A percentile compares a stretch with the other conserved stretches of the same genome.
Evolutionary conservation across 371 early-diverging fungal genomes (phyloP).

Genomic region (Circinella umbellata): DNA sequence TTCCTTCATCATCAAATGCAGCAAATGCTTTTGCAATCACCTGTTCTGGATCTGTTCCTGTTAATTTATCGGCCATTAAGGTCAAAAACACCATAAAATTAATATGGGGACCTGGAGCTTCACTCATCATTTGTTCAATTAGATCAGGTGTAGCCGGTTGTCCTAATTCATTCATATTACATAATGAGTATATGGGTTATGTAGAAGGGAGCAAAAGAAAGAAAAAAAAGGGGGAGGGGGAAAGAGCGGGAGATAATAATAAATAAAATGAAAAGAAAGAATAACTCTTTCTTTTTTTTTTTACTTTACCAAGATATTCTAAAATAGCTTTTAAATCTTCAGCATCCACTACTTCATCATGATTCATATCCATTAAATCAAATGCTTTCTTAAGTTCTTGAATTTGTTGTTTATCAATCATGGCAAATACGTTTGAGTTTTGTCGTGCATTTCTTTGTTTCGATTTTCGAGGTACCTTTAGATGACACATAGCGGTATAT

Average conservation of each 20-base stretch:
- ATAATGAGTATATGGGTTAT: too few species aligned
- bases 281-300: too few species aligned
- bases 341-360: slow-evolving; percentile 84
- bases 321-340: slow-evolving; percentile 91
- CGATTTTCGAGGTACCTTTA: slow-evolving; percentile 52
- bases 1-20: slow-evolving; percentile 83
- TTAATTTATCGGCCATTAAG: slow-evolving; percentile 92
- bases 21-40: slow-evolving; percentile 89
- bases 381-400: slow-evolving; percentile 96
- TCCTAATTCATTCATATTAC: slow-evolving; percentile 41
- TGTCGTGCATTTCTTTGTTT: slow-evolving; percentile 92
- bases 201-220: too few species aligned
- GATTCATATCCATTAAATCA: slow-evolving; percentile 90
- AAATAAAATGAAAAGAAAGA: too few species aligned
- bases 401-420: slow-evolving; percentile 97
- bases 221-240: neutral
- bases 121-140: slow-evolving; percentile 90
- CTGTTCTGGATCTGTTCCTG: slow-evolving; percentile 87
- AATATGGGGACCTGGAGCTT: slow-evolving; percentile 80
- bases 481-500: neutral
- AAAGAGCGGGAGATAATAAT: neutral
- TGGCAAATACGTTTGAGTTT: slow-evolving; percentile 98
- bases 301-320: slow-evolving; percentile 44
- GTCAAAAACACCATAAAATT: slow-evolving; percentile 96
- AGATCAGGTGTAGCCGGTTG: slow-evolving; percentile 84